Percentiles rank a stretch among this genome's conserved stretches.
phyloP scores from a whole-genome alignment of 768 basidiomycete genomes.

The Rubroboletus pulcherrimus region DNA sequence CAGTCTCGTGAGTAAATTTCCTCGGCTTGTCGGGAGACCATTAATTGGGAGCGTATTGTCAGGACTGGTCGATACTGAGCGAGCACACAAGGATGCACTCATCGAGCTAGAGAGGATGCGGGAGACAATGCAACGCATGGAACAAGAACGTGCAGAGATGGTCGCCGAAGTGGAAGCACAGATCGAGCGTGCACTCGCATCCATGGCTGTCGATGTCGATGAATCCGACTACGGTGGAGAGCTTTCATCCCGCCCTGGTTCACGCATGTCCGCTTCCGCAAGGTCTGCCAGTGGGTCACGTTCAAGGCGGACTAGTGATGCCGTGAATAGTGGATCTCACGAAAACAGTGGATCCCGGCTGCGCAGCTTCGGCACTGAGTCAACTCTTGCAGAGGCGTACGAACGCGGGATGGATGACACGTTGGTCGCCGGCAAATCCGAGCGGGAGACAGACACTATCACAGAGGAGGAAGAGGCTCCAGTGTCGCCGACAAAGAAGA shows the following conservation, averaged over 20 bases:
- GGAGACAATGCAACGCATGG: conserved; percentile 82
- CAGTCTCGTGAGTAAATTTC: conserved; percentile 60
- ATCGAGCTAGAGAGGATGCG: conserved; percentile 82
- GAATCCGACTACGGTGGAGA: conserved; percentile 66
- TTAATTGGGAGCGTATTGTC: background rate
- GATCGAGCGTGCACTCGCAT: conserved; percentile 80
- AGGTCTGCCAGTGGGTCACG: conserved; percentile 41
- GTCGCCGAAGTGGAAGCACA: conserved; percentile 91
- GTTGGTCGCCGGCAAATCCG: conserved; percentile 33
- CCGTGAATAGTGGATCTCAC: conserved; percentile 38
- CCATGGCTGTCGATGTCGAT: conserved; percentile 74
- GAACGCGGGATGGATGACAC: conserved; percentile 42
- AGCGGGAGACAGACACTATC: conserved; percentile 51
- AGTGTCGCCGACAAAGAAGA: conserved; percentile 51
- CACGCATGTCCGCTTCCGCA: conserved; percentile 61
- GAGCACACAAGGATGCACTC: conserved; percentile 74
- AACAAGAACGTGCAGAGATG: conserved; percentile 82
- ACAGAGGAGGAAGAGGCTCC: conserved; percentile 53
- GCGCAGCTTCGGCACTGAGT: conserved; percentile 75
- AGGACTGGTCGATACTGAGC: conserved; percentile 83
- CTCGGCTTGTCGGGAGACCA: background rate
- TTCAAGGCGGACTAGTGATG: conserved; percentile 61
- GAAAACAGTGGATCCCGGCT: conserved; percentile 37
- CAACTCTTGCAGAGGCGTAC: conserved; percentile 70
- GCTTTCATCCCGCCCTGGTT: conserved; percentile 60